Percentiles rank a stretch among this genome's conserved stretches.
These are phyloP conservation scores for Gloeopeniophorella convolvens DNA, from an alignment of 768 basidiomycete species.

Conservation along the genomic window DNA sequence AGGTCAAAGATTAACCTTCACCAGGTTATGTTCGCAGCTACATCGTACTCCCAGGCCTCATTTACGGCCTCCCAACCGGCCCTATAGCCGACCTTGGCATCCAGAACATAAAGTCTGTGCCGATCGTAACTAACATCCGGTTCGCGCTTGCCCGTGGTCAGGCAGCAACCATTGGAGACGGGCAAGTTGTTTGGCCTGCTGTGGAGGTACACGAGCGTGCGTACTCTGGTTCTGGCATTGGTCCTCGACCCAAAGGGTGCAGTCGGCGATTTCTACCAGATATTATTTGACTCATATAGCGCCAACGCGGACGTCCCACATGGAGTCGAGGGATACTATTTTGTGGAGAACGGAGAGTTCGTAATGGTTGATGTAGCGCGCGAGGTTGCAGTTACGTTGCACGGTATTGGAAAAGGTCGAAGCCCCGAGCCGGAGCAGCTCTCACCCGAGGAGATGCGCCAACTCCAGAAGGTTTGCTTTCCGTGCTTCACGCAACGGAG, in stretches of 20 bases:
- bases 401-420: conserved; percentile 23
- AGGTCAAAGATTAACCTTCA: conserved; percentile 11
- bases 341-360: conserved; percentile 29
- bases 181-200: conserved; percentile 51
- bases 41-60: conserved; percentile 47
- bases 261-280: conserved; percentile 39
- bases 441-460: conserved; percentile 30
- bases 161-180: conserved; percentile 48
- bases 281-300: conserved; percentile 35
- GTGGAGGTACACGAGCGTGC: conserved; percentile 49
- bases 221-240: conserved; percentile 10
- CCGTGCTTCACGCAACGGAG: neutral
- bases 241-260: neutral
- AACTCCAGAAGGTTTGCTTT: conserved; percentile 30
- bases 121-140: conserved; percentile 42
- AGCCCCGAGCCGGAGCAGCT: conserved; percentile 37
- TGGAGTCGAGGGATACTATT: conserved; percentile 32
- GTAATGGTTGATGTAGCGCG: conserved; percentile 29
- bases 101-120: conserved; percentile 44
- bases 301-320: conserved; percentile 19
- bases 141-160: conserved; percentile 39
- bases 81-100: conserved; percentile 45
- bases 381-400: conserved; percentile 30
- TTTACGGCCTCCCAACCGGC: conserved; percentile 48
- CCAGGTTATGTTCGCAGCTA: conserved; percentile 42